Percentiles rank a stretch among this genome's conserved stretches.
Evolutionary conservation across 345 rosid genomes (phyloP).

Genomic region (Abelmoschus esculentus): DNA sequence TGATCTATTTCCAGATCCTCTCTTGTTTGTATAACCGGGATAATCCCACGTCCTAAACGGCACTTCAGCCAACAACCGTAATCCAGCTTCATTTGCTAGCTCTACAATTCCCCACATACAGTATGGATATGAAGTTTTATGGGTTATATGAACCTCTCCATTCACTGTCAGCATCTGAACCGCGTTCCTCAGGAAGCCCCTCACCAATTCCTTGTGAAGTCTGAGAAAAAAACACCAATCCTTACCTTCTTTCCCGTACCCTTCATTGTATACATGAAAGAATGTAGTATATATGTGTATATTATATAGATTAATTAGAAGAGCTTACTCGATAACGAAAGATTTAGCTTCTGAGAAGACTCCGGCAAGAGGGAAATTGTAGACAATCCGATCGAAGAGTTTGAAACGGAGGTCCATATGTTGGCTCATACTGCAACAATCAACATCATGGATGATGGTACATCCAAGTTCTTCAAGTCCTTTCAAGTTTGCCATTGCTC

Average conservation of each 20-base stretch:
- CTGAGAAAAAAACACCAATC: neutral
- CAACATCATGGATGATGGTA: slow-evolving; percentile 21
- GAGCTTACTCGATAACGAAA: neutral
- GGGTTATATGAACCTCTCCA: slow-evolving; percentile 30
- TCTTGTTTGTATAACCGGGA: slow-evolving; percentile 26
- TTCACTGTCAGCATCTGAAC: slow-evolving; percentile 8
- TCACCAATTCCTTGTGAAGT: slow-evolving; percentile 14
- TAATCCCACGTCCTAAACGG: neutral
- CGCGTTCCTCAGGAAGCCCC: slow-evolving; percentile 23
- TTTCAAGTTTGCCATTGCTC: slow-evolving; percentile 16
- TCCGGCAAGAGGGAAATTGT: slow-evolving; percentile 1
- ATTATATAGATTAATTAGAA: neutral
- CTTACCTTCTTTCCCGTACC: too few species aligned
- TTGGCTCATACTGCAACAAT: slow-evolving; percentile 23
- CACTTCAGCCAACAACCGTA: neutral
- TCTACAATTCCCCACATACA: slow-evolving; percentile 9
- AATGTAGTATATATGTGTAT: neutral
- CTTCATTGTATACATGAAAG: neutral
- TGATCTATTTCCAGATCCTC: neutral
- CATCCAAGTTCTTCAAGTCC: slow-evolving; percentile 23
- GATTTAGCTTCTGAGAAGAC: neutral
- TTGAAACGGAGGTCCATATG: neutral
- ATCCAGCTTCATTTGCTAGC: slow-evolving; percentile 16
- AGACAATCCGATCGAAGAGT: neutral
- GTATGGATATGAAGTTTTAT: slow-evolving; percentile 27